Conservation (phyloP, 1,284 basidiomycete genomes). For the Cryptococcus maquisensis region DNA sequence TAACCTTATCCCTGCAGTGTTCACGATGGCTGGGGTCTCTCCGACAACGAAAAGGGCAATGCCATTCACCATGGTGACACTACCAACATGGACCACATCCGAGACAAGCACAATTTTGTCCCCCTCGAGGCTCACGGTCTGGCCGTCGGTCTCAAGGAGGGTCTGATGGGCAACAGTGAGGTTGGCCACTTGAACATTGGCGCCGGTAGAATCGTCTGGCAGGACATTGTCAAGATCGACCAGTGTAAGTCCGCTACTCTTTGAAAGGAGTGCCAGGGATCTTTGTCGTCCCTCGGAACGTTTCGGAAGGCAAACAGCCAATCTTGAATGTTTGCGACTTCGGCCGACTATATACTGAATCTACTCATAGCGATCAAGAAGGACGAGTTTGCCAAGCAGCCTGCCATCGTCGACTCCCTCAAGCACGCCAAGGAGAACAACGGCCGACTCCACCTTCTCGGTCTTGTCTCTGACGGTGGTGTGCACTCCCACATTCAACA, state of each 20-base stretch:
- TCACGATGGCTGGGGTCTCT: conserved; percentile 89
- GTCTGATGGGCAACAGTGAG: conserved; percentile 93
- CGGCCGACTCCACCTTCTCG: conserved; percentile 75
- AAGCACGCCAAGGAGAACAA: conserved; percentile 73
- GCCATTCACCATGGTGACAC: conserved; percentile 78
- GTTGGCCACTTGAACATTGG: conserved; percentile 91
- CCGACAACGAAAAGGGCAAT: conserved; percentile 69
- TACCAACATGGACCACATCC: conserved; percentile 79
- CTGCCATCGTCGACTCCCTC: conserved; percentile 64
- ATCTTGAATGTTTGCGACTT: neutral
- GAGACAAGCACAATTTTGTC: conserved; percentile 67
- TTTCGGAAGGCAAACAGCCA: no score
- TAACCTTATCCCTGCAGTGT: conserved; percentile 55
- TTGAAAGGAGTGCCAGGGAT: no score
- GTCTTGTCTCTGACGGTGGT: conserved; percentile 85
- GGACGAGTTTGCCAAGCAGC: conserved; percentile 73
- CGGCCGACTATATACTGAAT: neutral
- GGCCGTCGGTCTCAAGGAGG: conserved; percentile 81
- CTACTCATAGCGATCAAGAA: conserved; percentile 67
- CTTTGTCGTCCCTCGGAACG: neutral
- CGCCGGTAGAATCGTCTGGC: conserved; percentile 87
- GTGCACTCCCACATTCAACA: conserved; percentile 91
- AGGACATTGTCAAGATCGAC: conserved; percentile 89
- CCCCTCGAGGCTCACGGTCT: conserved; percentile 76
- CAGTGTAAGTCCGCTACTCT: conserved; percentile 53